A percentile compares a stretch with the other conserved stretches of the same genome.
Evolutionary conservation across 257 asterid genomes (phyloP).

Genomic region (Petunia secreta): DNA sequence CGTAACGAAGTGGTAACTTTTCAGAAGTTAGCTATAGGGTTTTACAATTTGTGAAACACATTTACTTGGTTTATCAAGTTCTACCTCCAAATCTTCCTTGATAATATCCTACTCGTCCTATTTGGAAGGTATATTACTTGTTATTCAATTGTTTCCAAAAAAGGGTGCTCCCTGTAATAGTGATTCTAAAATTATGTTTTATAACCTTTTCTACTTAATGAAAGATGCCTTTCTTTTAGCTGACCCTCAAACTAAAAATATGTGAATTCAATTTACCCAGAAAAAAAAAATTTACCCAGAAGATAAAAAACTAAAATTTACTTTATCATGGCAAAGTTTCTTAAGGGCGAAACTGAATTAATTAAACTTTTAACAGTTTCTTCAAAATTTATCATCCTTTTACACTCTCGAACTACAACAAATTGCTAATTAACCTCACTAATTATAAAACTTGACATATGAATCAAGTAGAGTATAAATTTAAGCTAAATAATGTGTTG

Average conservation of each 20-base stretch:
- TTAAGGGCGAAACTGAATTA: no score
- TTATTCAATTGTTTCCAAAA: not conserved
- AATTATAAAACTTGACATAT: not conserved
- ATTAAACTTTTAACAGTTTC: no score
- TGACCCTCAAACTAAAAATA: not conserved
- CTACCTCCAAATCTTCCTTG: not conserved
- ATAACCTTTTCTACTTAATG: not conserved
- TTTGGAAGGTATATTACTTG: not conserved
- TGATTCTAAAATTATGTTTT: not conserved
- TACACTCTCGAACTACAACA: not conserved
- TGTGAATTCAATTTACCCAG: no score
- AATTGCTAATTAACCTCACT: not conserved
- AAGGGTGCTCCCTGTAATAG: not conserved
- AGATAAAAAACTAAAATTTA: no score
- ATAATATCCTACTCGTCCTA: no score
- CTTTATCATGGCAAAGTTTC: not conserved
- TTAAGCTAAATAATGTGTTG: not conserved
- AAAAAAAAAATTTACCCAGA: no score
- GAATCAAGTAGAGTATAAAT: not conserved
- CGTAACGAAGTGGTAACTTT: not conserved
- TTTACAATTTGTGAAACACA: not conserved
- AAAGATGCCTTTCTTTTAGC: not conserved
- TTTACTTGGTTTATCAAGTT: constrained; percentile 13
- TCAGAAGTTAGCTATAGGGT: not conserved
- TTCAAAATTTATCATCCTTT: not conserved